phyloP scores from a whole-genome alignment of 306 rosid species.

The Casuarina glauca region DNA sequence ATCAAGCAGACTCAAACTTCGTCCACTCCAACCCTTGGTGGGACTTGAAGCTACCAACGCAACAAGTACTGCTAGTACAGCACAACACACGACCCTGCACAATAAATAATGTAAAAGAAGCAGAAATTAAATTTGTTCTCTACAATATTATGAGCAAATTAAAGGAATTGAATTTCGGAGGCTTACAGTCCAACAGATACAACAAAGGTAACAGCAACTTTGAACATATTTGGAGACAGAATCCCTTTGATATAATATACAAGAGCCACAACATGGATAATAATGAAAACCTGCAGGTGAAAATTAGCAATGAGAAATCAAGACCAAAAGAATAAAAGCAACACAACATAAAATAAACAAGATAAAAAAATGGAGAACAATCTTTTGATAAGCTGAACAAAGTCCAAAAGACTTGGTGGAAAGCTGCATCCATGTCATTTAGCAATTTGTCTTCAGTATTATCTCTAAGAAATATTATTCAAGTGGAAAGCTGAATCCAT shows the following conservation, averaged over 20 bases:
- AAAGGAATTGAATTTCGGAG: slow-evolving; percentile 26
- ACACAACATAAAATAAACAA: slow-evolving; percentile 8
- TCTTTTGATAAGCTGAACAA: neutral
- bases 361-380: neutral
- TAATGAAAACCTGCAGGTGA: slow-evolving; percentile 78
- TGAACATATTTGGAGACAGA: slow-evolving; percentile 92
- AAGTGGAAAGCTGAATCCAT: neutral
- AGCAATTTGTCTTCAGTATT: neutral
- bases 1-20: slow-evolving; percentile 94
- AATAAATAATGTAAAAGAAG: slow-evolving; percentile 27
- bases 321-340: slow-evolving; percentile 24
- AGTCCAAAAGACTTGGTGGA: neutral
- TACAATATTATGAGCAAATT: slow-evolving; percentile 16
- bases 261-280: slow-evolving; percentile 94
- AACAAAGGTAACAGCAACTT: slow-evolving; percentile 81
- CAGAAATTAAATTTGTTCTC: slow-evolving; percentile 29
- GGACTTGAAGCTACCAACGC: slow-evolving; percentile 99
- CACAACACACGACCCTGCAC: slow-evolving; percentile 76
- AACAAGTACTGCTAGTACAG: slow-evolving; percentile 72
- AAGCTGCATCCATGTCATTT: neutral
- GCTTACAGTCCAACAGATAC: slow-evolving; percentile 86
- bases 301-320: slow-evolving; percentile 24
- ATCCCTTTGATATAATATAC: slow-evolving; percentile 90
- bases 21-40: slow-evolving; percentile 98
- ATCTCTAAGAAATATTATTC: neutral